Evolutionary conservation across 352 stramenopile species (phyloP).

Genomic region (Labyrinthula sp.): DNA sequence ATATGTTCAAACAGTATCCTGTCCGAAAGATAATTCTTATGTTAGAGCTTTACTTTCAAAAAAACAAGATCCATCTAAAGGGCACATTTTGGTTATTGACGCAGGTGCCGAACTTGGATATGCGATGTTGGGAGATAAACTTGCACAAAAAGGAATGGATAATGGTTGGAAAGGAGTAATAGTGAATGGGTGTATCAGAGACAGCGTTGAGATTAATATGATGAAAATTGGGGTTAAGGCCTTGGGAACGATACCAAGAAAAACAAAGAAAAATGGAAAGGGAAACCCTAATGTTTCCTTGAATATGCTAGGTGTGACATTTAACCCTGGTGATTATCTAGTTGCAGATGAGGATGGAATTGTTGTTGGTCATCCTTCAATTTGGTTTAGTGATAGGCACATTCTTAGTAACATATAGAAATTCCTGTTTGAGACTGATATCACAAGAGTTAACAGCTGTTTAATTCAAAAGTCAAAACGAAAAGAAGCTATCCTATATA

Average conservation of each 20-base stretch:
- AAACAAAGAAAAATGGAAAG: constrained; percentile 11
- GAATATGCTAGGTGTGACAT: constrained; percentile 9
- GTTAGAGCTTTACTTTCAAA: no score
- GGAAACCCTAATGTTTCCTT: constrained; percentile 17
- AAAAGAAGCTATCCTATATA: no score
- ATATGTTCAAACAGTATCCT: constrained; percentile 11
- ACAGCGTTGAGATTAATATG: constrained; percentile 10
- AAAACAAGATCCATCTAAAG: no score
- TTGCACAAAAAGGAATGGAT: constrained; percentile 8
- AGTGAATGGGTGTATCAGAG: constrained; percentile 19
- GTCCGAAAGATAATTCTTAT: constrained; percentile 23
- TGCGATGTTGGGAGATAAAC: constrained; percentile 21
- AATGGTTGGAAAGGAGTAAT: constrained; percentile 21
- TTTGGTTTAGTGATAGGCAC: no score
- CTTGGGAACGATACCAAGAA: constrained; percentile 16
- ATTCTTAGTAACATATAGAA: no score
- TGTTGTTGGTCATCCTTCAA: no score
- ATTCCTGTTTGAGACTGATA: no score
- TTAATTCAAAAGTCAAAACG: no score
- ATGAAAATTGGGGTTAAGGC: constrained; percentile 27
- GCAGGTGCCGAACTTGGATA: no score
- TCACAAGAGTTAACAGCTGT: no score
- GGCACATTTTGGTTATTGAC: no score
- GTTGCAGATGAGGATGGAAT: constrained; percentile 14
- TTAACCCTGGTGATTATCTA: constrained; percentile 12